A percentile compares a stretch with the other conserved stretches of the same genome.
Conservation (phyloP, 495 filamentous ascomycete species). For the Opeltia flavorubescens region DNA sequence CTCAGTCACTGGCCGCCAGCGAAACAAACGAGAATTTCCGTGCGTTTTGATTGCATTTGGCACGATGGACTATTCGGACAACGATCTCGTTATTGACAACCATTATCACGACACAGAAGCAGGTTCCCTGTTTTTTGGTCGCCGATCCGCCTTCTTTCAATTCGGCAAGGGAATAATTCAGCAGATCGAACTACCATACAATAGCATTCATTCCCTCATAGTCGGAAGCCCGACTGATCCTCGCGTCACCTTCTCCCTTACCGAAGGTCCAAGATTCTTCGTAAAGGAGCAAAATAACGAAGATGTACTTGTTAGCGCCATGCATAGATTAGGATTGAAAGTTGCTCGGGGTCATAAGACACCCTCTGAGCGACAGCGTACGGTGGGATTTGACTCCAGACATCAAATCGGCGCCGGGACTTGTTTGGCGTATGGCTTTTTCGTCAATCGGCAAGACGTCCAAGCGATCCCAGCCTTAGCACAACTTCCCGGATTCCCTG, state of each 20-base stretch:
- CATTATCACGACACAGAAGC: slow-evolving; percentile 24
- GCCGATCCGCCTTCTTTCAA: slow-evolving; percentile 21
- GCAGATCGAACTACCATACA: slow-evolving; percentile 26
- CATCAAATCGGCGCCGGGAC: slow-evolving; percentile 14
- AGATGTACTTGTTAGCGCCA: slow-evolving; percentile 10
- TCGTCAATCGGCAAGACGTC: slow-evolving; percentile 4
- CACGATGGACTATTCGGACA: slow-evolving; percentile 27
- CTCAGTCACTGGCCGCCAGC: neutral
- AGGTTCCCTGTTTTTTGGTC: slow-evolving; percentile 30
- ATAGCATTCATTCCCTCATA: slow-evolving; percentile 22
- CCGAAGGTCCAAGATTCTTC: slow-evolving; percentile 14
- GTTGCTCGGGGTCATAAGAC: slow-evolving; percentile 2
- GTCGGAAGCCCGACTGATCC: slow-evolving; percentile 17
- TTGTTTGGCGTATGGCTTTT: slow-evolving; percentile 19
- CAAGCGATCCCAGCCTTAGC: slow-evolving; percentile 6
- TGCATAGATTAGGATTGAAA: slow-evolving; percentile 1
- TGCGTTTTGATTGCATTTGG: slow-evolving; percentile 27
- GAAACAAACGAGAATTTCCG: neutral
- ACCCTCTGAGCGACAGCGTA: slow-evolving; percentile 5
- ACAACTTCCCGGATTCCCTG: slow-evolving; percentile 11
- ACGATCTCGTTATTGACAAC: slow-evolving; percentile 27
- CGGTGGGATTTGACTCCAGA: slow-evolving; percentile 7
- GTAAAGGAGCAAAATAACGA: slow-evolving; percentile 5
- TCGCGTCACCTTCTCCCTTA: slow-evolving; percentile 23
- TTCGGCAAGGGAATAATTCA: slow-evolving; percentile 1